Evolutionary conservation across 805 yeast species (phyloP), one percentile per base, ranked within the genome.

Genomic region (Clavispora carvajalis): DNA sequence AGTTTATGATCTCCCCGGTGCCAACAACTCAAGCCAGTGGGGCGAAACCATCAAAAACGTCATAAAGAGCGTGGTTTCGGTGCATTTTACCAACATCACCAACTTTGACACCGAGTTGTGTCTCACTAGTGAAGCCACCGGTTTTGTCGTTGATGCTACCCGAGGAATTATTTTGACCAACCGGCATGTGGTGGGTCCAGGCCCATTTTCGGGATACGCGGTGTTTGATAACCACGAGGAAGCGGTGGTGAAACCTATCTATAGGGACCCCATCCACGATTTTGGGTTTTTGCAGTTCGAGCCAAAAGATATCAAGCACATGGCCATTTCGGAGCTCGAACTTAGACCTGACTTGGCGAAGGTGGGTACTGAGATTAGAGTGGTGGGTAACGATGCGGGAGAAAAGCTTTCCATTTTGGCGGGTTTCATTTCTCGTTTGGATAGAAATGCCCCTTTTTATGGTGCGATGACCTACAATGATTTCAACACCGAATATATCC

Each of bases 321-420:
- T 87, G 85, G 60, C 74, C 35, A 73, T 90, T 4, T 72, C 73
- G 37, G 82, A 82, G 29, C 69, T 90, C 36, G 74, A 74, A 30
- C 66, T 90, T 39, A 73, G 76, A 48, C 97, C 97, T 0, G 91
- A 86, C 13, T 69, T 83, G 44, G 96, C 96, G 22, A 75, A 77
- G 53, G 90, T 90, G n/a, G 97, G 97, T 26, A 78, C 87, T 29
- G 97, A 90, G 59, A 89, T 90, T 55, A 76, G 96, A 54, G 96
- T 90, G 22, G 90, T 90, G 28, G 97, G 97, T 70, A 90, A 90
- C 62, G 97, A 90, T 67, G 95, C 95, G 11, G 97, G 96, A 57
- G 97, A 90, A 60, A 89, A 90, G 62, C 69, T 90, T 34, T 82
- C 95, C 37, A 90, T 90, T 53, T 68, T 89, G 51, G 77, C 95